These are phyloP conservation scores for Neurospora discreta DNA, from an alignment of 495 filamentous ascomycete species.

Conservation along the genomic window DNA sequence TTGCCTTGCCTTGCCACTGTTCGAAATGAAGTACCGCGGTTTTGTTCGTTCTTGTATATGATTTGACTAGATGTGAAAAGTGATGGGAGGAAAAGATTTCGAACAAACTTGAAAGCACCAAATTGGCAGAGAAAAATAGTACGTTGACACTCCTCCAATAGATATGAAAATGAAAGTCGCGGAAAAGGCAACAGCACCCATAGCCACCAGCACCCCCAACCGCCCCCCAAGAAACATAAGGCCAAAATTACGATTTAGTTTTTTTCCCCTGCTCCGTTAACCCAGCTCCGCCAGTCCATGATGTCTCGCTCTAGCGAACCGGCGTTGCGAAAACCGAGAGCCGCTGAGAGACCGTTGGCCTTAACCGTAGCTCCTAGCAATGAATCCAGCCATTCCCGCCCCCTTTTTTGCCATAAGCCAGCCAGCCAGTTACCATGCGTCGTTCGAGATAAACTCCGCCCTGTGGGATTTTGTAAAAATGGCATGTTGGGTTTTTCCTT, in stretches of 20 bases:
- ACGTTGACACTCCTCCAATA: background rate
- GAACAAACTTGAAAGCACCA: background rate
- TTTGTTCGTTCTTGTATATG: background rate
- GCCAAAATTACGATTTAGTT: background rate
- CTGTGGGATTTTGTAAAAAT: constrained; percentile 21
- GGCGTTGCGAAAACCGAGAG: background rate
- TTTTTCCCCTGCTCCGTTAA: background rate
- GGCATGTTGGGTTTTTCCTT: constrained; percentile 23
- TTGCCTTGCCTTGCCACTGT: background rate
- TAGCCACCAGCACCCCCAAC: background rate
- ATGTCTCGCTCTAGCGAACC: background rate
- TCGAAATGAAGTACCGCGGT: background rate
- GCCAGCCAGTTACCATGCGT: constrained; percentile 24
- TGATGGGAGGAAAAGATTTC: background rate
- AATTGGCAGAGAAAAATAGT: background rate
- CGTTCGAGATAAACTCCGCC: constrained; percentile 28
- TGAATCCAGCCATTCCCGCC: background rate
- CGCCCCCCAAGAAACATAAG: background rate
- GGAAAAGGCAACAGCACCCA: background rate
- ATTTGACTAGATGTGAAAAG: background rate
- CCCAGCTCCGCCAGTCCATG: background rate
- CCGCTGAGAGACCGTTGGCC: background rate
- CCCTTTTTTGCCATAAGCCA: constrained; percentile 7
- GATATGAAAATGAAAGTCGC: background rate
- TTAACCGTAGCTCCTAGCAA: background rate